Evolutionary conservation across 2,329 filamentous ascomycete species (phyloP).

Genomic region (Rhynchosporium graminicola): DNA sequence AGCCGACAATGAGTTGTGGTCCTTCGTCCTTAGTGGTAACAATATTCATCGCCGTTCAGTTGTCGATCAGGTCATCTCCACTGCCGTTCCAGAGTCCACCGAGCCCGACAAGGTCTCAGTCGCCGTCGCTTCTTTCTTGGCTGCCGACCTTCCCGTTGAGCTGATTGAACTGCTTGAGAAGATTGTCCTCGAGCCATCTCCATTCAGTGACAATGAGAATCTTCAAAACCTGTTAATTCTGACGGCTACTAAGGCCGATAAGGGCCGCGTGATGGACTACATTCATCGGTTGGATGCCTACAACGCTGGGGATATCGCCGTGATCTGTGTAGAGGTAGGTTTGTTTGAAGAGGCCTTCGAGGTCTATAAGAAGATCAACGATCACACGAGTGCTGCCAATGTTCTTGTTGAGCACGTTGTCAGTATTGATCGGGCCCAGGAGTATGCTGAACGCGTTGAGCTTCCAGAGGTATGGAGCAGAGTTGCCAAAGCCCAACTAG

Average conservation of each 20-base stretch:
- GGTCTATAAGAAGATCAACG: conserved; percentile 96
- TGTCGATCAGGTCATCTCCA: conserved; percentile 94
- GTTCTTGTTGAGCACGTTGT: conserved; percentile 96
- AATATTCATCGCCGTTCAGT: conserved; percentile 93
- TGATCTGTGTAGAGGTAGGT: conserved; percentile 91
- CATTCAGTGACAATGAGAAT: conserved; percentile 93
- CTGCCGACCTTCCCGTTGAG: conserved; percentile 87
- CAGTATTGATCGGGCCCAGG: conserved; percentile 95
- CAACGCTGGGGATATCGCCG: conserved; percentile 87
- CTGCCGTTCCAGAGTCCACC: conserved; percentile 87
- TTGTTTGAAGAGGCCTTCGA: conserved; percentile 96
- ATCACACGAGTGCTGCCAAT: conserved; percentile 82
- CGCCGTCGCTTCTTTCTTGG: conserved; percentile 90
- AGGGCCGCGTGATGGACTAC: conserved; percentile 92
- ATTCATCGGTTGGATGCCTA: conserved; percentile 89
- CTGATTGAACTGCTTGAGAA: conserved; percentile 98
- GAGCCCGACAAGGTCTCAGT: conserved; percentile 95
- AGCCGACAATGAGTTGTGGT: conserved; percentile 87
- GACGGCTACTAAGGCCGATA: conserved; percentile 95
- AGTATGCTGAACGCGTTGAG: conserved; percentile 93
- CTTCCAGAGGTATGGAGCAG: conserved; percentile 96
- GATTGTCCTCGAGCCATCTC: conserved; percentile 98
- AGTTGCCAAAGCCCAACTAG: conserved; percentile 95
- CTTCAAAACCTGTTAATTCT: conserved; percentile 95
- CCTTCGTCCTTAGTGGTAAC: conserved; percentile 91